Evolutionary conservation across 2,329 filamentous ascomycete genomes (phyloP).

Genomic region (Pezicula neosporulosa): DNA sequence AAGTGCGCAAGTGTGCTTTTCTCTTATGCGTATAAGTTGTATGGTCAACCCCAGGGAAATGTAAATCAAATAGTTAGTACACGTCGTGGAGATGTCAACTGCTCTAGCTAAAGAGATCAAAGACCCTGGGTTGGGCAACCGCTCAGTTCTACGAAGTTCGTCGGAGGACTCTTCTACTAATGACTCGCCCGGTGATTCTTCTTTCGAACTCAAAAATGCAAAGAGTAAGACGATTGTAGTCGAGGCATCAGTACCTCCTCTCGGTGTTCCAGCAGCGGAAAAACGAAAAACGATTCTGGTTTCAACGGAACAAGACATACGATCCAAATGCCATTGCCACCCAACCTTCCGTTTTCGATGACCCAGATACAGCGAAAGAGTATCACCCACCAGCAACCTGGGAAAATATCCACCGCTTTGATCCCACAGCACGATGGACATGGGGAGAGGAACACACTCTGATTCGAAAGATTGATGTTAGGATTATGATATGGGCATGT

Average conservation of each 20-base stretch:
- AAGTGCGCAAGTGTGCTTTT: too few relatives aligned
- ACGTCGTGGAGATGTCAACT: too few relatives aligned
- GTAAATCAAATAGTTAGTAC: too few relatives aligned
- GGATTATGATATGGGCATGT: slow-evolving; percentile 32
- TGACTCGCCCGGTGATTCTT: too few relatives aligned
- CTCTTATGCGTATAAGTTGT: too few relatives aligned
- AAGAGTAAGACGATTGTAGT: too few relatives aligned
- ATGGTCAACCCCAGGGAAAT: too few relatives aligned
- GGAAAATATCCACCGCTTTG: slow-evolving; percentile 36
- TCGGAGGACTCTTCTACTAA: too few relatives aligned
- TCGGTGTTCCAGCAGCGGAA: slow-evolving; percentile 13
- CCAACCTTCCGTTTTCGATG: slow-evolving; percentile 22
- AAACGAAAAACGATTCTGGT: slow-evolving; percentile 20
- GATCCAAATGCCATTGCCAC: slow-evolving; percentile 19
- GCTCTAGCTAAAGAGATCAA: too few relatives aligned
- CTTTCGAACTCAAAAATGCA: too few relatives aligned
- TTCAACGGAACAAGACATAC: slow-evolving; percentile 17
- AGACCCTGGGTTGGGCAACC: too few relatives aligned
- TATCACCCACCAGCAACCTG: slow-evolving; percentile 25
- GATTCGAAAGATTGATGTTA: slow-evolving; percentile 26
- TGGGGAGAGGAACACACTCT: slow-evolving; percentile 30
- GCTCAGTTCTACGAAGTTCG: too few relatives aligned
- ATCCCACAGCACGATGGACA: slow-evolving; percentile 33
- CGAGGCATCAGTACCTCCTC: background rate
- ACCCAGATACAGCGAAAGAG: slow-evolving; percentile 13